Evolutionary conservation across 2,329 filamentous ascomycete genomes (phyloP), one percentile per base, ranked within the genome.

Genomic region (Penicillium sp.): DNA sequence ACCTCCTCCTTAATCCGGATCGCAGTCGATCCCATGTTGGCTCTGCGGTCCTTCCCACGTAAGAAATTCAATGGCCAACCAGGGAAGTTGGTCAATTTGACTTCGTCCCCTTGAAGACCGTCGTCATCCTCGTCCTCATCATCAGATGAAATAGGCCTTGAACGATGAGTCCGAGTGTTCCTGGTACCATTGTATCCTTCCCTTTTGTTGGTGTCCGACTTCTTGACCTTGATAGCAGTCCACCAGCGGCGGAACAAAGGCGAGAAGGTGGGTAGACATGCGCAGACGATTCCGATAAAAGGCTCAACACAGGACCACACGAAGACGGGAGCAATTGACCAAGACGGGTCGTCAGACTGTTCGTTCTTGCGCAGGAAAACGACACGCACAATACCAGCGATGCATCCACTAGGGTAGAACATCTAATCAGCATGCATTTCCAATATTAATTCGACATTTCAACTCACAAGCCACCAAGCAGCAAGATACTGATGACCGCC

Each of bases 391-490:
- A 56, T 26, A n/a, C 53, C 53, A 10, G 48, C 53, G 13, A 56
- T n/a, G n/a, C 53, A 52, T 16, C 52, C 48, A 14, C 53, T 56
- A 16, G 29, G n/a, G 10, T 13, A 18, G 4, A 16, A 19, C 7
- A 3, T 30, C 5, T 30, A 8, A 26, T 50, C n/a, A 55, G 52
- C n/a, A 23, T n/a, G n/a, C 9, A 2, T 9, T 14, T 11, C 8
- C 7, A 14, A 19, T 10, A 16, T 10, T 5, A 6, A 7, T 5
- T 4, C 5, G 4, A 7, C 7, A 4, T 7, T 8, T n/a, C 11
- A 29, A 63, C 64, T 58, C 60, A 70, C 67, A 71, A 67, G 55
- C 63, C 56, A 38, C 70, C 70, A 19, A 72, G 50, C 27, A 68
- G 38, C 59, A 72, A 63, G 18, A 71, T 67, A 29, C 56, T 64